These are phyloP conservation scores for Metschnikowia shivogae DNA, from an alignment of 805 yeast species.

Conservation along the genomic window DNA sequence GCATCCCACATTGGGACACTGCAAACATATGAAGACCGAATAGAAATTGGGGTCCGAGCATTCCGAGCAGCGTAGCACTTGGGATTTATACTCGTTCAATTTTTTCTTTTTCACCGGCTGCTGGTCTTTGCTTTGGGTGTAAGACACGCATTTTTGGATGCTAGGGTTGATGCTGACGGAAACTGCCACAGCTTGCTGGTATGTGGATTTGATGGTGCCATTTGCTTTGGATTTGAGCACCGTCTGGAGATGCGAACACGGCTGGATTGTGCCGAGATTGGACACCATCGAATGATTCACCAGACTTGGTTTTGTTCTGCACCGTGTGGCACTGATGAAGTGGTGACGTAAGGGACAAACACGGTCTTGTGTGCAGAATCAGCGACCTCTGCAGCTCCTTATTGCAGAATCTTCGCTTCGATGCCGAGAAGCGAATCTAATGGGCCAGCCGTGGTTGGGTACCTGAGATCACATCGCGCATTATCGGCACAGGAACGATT, in stretches of 20 bases:
- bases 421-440: neutral
- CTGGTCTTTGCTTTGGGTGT: conserved; percentile 35
- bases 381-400: too few species aligned
- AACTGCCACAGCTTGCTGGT: conserved; percentile 48
- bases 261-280: conserved; percentile 30
- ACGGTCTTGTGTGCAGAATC: too few species aligned
- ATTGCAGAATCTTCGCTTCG: too few species aligned
- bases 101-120: conserved; percentile 32
- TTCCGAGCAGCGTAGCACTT: conserved; percentile 47
- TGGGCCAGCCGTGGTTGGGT: conserved; percentile 2
- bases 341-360: too few species aligned
- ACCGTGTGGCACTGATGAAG: too few species aligned
- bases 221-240: conserved; percentile 48
- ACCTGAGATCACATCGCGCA: conserved; percentile 4
- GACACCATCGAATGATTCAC: neutral
- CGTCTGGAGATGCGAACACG: conserved; percentile 48
- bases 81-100: conserved; percentile 39
- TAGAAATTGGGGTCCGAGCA: conserved; percentile 42
- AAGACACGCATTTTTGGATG: conserved; percentile 17
- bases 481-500: conserved; percentile 1
- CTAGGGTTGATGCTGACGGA: conserved; percentile 31
- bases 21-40: conserved; percentile 60
- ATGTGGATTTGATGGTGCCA: conserved; percentile 47
- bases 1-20: conserved; percentile 77
- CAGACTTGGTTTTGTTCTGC: too few species aligned